Conservation (phyloP, 2,329 filamentous ascomycete genomes). For the Hypoxylon sp. region DNA sequence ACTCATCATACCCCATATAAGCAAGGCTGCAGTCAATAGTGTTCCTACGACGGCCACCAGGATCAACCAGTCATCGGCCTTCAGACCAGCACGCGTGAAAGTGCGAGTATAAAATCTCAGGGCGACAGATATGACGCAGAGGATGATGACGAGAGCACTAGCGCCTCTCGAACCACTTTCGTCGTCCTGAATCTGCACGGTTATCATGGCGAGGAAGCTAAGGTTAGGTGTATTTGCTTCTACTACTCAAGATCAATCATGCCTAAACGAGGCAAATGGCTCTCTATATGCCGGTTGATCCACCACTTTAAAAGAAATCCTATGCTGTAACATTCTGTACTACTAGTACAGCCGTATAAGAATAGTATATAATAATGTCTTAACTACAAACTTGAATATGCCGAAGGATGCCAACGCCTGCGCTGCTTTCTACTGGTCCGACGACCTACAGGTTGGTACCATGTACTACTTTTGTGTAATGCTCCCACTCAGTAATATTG, state of each 20-base stretch:
- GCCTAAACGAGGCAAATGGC: neutral
- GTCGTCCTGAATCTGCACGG: neutral
- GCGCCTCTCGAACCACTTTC: neutral
- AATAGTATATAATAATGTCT: neutral
- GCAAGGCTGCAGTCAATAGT: neutral
- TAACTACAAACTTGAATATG: neutral
- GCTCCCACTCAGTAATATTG: neutral
- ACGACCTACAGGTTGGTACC: neutral
- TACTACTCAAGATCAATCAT: neutral
- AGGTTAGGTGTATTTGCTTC: neutral
- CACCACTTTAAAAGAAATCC: neutral
- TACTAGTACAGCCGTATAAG: neutral
- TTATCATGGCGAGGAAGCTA: neutral
- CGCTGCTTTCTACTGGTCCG: neutral
- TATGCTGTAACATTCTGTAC: neutral
- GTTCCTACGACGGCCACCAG: slow-evolving; percentile 19
- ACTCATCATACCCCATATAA: neutral
- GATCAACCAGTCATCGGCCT: slow-evolving; percentile 42
- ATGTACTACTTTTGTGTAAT: neutral
- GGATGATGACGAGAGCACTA: neutral
- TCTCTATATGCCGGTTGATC: neutral
- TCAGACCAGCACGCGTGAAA: slow-evolving; percentile 25
- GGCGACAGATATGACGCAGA: slow-evolving; percentile 13
- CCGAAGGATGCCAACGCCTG: neutral
- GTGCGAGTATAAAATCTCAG: slow-evolving; percentile 39